Conservation (phyloP, 2,329 filamentous ascomycete genomes). For the Dothistroma pini region DNA sequence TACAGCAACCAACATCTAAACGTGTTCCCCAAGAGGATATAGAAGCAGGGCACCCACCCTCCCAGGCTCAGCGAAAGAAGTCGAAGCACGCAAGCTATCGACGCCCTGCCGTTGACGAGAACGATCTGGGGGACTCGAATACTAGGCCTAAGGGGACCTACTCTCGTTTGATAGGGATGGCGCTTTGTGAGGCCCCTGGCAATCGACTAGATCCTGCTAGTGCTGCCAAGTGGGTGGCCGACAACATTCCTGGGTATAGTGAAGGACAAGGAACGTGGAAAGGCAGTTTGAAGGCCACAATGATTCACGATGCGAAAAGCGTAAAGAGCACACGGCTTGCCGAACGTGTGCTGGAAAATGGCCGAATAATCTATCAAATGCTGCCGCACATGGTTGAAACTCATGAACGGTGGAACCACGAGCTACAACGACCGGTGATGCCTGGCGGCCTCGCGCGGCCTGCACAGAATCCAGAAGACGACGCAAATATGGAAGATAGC, state of each 20-base stretch:
- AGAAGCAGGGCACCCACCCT: neutral
- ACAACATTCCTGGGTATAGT: slow-evolving; percentile 28
- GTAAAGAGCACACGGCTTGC: slow-evolving; percentile 5
- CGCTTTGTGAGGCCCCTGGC: slow-evolving; percentile 25
- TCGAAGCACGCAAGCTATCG: neutral
- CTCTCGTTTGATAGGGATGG: slow-evolving; percentile 30
- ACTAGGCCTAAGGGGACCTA: slow-evolving; percentile 23
- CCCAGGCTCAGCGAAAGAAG: neutral
- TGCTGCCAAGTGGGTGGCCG: slow-evolving; percentile 29
- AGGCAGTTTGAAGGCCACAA: slow-evolving; percentile 12
- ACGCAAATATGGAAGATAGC: neutral
- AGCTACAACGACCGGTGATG: slow-evolving; percentile 13
- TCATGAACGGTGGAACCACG: slow-evolving; percentile 27
- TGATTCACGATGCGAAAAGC: slow-evolving; percentile 15
- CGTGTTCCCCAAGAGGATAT: neutral
- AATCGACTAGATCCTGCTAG: slow-evolving; percentile 20
- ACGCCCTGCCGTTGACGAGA: neutral
- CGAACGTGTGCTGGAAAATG: neutral
- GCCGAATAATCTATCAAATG: slow-evolving; percentile 19
- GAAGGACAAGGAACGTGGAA: slow-evolving; percentile 16
- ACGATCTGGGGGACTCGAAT: slow-evolving; percentile 23
- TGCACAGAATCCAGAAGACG: neutral
- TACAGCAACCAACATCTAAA: neutral
- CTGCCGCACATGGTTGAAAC: slow-evolving; percentile 19
- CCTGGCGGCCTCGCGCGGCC: neutral